Evolutionary conservation across 768 basidiomycete species (phyloP).

Genomic region (Exidia glandulosa): DNA sequence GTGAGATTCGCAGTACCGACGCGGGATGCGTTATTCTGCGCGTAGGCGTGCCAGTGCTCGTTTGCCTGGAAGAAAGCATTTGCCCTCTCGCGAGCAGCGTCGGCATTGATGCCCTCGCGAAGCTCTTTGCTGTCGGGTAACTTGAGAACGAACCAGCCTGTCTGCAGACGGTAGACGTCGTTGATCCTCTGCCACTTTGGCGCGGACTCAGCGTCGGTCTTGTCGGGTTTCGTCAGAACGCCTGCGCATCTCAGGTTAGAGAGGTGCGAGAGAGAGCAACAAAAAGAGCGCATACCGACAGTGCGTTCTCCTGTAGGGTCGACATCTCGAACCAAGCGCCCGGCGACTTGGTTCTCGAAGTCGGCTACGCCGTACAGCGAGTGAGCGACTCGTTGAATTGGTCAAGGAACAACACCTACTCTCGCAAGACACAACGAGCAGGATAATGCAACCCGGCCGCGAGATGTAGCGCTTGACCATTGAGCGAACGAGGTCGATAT

Average conservation of each 20-base stretch:
- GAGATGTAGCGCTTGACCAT: slow-evolving; percentile 50
- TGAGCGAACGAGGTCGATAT: slow-evolving; percentile 50
- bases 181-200: slow-evolving; percentile 38
- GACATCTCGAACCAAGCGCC: slow-evolving; percentile 44
- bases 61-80: slow-evolving; percentile 36
- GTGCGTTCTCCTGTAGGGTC: slow-evolving; percentile 59
- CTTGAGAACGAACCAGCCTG: slow-evolving; percentile 52
- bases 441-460: slow-evolving; percentile 48
- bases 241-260: too few relatives aligned
- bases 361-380: slow-evolving; percentile 38
- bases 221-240: slow-evolving; percentile 63
- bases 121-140: slow-evolving; percentile 43
- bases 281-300: slow-evolving; percentile 37
- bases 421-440: slow-evolving; percentile 53
- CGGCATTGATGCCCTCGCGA: slow-evolving; percentile 43
- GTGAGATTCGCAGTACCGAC: slow-evolving; percentile 43
- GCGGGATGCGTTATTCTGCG: slow-evolving; percentile 14
- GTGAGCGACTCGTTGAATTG: background rate
- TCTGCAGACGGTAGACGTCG: slow-evolving; percentile 23
- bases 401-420: slow-evolving; percentile 28
- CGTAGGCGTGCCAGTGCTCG: background rate
- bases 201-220: slow-evolving; percentile 31
- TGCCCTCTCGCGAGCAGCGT: slow-evolving; percentile 46
- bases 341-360: slow-evolving; percentile 73
- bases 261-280: background rate